Conservation (phyloP, 2,329 filamentous ascomycete genomes). For the Fusarium oligoseptatum region DNA sequence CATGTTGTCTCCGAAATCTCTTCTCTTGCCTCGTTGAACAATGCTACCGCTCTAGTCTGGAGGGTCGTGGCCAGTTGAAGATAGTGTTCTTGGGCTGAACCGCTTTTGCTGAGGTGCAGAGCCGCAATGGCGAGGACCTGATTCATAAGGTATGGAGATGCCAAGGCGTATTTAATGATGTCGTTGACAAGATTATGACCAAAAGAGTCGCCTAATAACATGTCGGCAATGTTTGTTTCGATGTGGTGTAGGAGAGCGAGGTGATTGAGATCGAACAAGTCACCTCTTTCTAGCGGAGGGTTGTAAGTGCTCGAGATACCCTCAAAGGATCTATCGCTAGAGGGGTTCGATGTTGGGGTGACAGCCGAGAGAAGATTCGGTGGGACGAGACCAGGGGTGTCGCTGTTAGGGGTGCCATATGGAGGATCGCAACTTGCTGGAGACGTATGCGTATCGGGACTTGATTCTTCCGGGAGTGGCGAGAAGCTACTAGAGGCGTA, state of each 20-base stretch:
- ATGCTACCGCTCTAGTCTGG: neutral
- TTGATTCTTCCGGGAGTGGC: neutral
- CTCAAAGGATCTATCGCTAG: neutral
- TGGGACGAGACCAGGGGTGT: neutral
- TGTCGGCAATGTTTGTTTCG: neutral
- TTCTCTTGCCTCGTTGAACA: neutral
- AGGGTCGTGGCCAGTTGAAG: neutral
- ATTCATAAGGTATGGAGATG: neutral
- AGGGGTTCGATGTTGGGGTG: neutral
- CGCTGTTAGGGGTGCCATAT: neutral
- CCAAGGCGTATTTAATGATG: neutral
- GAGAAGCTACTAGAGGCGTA: neutral
- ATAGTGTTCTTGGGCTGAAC: neutral
- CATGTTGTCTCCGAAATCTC: neutral
- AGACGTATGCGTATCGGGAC: neutral
- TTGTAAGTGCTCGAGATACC: neutral
- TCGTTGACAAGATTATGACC: neutral
- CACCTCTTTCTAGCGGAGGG: neutral
- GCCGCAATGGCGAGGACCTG: neutral
- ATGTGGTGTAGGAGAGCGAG: neutral
- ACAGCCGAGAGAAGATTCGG: neutral
- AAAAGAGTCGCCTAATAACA: neutral
- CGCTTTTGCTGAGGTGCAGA: neutral
- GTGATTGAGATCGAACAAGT: neutral
- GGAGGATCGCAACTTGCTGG: neutral